These are phyloP conservation scores for Ceratobasidium sp. DNA, from an alignment of 1,284 basidiomycete species.

Conservation along the genomic window DNA sequence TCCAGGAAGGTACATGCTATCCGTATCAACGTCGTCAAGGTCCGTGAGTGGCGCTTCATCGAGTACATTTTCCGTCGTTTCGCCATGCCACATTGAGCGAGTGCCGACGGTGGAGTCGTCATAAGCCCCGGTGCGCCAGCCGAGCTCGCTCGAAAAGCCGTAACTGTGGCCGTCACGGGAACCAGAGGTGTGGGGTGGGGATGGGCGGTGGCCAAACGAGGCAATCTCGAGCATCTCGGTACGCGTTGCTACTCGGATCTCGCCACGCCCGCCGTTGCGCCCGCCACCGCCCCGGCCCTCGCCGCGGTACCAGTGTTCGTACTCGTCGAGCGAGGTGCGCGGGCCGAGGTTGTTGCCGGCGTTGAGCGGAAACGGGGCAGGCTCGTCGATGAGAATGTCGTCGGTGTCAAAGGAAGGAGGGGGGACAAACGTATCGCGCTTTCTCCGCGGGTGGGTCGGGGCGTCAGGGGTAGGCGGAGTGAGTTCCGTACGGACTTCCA, in stretches of 20 bases:
- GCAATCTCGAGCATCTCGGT: conserved; percentile 51
- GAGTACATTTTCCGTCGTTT: conserved; percentile 46
- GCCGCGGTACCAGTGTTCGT: conserved; percentile 51
- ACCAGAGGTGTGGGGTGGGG: not conserved
- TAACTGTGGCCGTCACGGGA: conserved; percentile 28
- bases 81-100: conserved; percentile 34
- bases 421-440: conserved; percentile 41
- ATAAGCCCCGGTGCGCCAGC: conserved; percentile 36
- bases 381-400: conserved; percentile 45
- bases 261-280: conserved; percentile 50
- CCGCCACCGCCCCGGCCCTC: conserved; percentile 49
- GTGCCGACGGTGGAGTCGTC: conserved; percentile 45
- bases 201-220: conserved; percentile 46
- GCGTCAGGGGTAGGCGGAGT: conserved; percentile 19
- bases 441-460: conserved; percentile 21
- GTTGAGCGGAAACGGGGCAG: conserved; percentile 46
- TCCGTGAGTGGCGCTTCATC: conserved; percentile 49
- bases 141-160: conserved; percentile 35
- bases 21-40: conserved; percentile 49
- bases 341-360: not conserved
- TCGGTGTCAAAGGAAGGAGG: conserved; percentile 13
- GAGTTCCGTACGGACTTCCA: conserved; percentile 1
- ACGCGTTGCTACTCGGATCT: conserved; percentile 48
- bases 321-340: conserved; percentile 47
- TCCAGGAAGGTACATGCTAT: conserved; percentile 29